Base-by-base conservation (phyloP, 441 rosid species). In the Pelargonium fulgidum region DNA sequence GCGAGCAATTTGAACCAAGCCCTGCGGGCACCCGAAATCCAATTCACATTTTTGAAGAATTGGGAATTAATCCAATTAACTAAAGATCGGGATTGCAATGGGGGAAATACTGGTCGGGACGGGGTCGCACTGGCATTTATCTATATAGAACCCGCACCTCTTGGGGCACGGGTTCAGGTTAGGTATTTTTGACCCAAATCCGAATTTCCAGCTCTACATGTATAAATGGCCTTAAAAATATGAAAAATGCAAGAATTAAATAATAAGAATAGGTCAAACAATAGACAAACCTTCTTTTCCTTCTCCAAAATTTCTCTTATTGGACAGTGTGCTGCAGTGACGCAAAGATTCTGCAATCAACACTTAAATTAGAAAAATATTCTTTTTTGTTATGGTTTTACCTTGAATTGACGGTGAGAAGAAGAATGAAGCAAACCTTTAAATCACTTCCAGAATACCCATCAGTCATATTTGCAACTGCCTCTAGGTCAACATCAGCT, bases 391-490 rank as follows among this genome's bases (percentile, higher is more conserved):
- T 36, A 36, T 36, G 8, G 50, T 12, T 44, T 44, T 44, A 44
- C 50, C 50, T 2, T 13, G 5, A 54, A 17, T 17, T 3, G 8
- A 17, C 61, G 19, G 10, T 19, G 7, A 48, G 10, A 13, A 44
- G 56, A 20, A 63, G 62, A 52, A 77, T 17, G 69, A 17, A 13
- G 13, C 42, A 29, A 66, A 95, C 99, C 99, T 92, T 95, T 47
- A 95, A 75, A 79, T 95, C 99, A 75, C 99, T 95, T 77, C 99
- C 99, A 48, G 99, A 92, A 78, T 90, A 95, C 52, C 99, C 99
- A 76, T 90, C 93, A 6, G 98, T 86, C 96, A 95, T 89, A 66
- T 70, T 85, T 19, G 98, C 99, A 76, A 89, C 83, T 45, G 88
- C 92, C 82, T 84, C 98, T 69, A 92, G 77, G 73, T 91, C 90